phyloP scores from a whole-genome alignment of 2,329 filamentous ascomycete species.

The Coccinonectria pachysandricola region DNA sequence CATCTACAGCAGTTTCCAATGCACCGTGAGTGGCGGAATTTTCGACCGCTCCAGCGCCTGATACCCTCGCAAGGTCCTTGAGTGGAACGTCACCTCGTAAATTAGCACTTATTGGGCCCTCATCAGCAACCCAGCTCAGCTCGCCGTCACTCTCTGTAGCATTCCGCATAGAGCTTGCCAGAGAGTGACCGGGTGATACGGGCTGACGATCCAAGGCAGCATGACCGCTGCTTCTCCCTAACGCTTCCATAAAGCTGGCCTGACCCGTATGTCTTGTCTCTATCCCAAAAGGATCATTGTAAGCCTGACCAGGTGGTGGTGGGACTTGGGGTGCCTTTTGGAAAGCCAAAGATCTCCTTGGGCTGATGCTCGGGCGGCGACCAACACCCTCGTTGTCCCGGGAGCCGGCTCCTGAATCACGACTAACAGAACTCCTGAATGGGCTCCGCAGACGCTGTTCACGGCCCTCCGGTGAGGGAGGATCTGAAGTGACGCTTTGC shows the following conservation, averaged over 20 bases:
- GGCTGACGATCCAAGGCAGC: no score
- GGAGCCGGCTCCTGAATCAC: slow-evolving; percentile 22
- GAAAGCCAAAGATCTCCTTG: slow-evolving; percentile 14
- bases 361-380: slow-evolving; percentile 21
- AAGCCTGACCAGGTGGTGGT: slow-evolving; percentile 5
- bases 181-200: no score
- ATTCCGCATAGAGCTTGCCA: slow-evolving; percentile 24
- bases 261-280: slow-evolving; percentile 19
- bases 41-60: neutral
- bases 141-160: slow-evolving; percentile 24
- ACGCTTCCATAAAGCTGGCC: slow-evolving; percentile 23
- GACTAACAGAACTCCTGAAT: slow-evolving; percentile 34
- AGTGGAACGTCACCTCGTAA: slow-evolving; percentile 26
- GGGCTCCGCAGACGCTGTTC: slow-evolving; percentile 45
- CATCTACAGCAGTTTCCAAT: slow-evolving; percentile 8
- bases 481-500: slow-evolving; percentile 49
- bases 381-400: slow-evolving; percentile 15
- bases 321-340: slow-evolving; percentile 5
- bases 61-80: slow-evolving; percentile 14
- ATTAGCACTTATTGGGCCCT: slow-evolving; percentile 27
- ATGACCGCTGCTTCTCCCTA: slow-evolving; percentile 18
- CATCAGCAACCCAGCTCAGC: slow-evolving; percentile 34
- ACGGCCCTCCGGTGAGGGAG: slow-evolving; percentile 43
- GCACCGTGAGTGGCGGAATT: slow-evolving; percentile 4
- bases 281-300: slow-evolving; percentile 22